Evolutionary conservation across 768 basidiomycete genomes (phyloP), one percentile per base, ranked within the genome.

Genomic region (Leccinum broughii): DNA sequence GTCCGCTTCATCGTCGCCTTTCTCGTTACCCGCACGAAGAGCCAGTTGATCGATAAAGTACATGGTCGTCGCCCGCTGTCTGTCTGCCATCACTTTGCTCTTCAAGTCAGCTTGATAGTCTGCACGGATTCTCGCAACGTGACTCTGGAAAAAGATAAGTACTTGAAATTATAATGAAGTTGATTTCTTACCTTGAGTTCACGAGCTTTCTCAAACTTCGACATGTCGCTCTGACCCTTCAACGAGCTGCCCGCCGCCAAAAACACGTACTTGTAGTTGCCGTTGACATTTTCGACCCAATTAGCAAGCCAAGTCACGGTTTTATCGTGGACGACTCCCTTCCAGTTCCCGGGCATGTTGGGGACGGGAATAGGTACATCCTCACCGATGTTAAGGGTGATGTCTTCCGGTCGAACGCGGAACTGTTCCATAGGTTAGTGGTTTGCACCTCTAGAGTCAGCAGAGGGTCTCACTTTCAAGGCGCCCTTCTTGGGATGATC

Each of bases 251-350:
- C 94, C n/a, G 97, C 92, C 7, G 97, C 93, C 63, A 98, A 77
- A 82, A 98, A 98, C 57, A 99, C 97, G 70, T 99, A 99, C 77
- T 98, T 98, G 75, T 92, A 87, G 70, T 89, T 92, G 61, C 87
- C 85, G 69, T 98, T 98, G 76, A 98, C 87, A 70, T 99, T 99
- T 76, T 98, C 97, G 51, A 94, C 95, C 97, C 97, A 99, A 58
- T 91, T 95, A 5, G 97, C 97, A 52, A 99, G 82, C 97, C 97
- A 99, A 13, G 97, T 98, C 28, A 98, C 97, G 3, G 94, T 98
- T 65, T 95, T 89, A 71, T 98, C 95, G 70, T 98, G 93, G 11
- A 85, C 82, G 22, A 97, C 80, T 4, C 81, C 80, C 72, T 92
- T 94, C 97, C 97, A 99, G 48, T 85, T 83, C 49, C 97, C 96